Conservation (phyloP, 441 rosid genomes). For the Gossypium trilobum region DNA sequence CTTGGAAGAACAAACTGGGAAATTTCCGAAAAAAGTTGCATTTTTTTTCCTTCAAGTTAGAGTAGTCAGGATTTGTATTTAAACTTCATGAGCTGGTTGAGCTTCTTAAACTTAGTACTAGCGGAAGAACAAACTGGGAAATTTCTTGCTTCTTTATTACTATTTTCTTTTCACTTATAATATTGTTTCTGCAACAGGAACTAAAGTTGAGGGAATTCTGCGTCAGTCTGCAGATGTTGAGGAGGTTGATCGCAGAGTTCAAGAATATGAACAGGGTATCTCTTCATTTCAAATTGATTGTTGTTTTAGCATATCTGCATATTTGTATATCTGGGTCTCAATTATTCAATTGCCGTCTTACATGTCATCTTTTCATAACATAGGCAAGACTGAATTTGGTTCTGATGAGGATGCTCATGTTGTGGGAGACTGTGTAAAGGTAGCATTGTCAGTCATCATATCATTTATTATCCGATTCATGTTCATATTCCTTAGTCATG, state of each 20-base stretch:
- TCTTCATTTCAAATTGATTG: conserved; percentile 14
- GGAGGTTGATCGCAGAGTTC: conserved; percentile 92
- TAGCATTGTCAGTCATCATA: conserved; percentile 24
- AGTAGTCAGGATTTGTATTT: background rate
- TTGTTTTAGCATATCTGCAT: conserved; percentile 9
- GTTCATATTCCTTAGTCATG: conserved; percentile 18
- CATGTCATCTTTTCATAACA: conserved; percentile 11
- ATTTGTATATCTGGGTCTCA: conserved; percentile 9
- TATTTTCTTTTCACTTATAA: background rate
- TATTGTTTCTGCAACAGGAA: conserved; percentile 43
- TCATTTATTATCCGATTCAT: conserved; percentile 18
- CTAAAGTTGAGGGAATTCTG: conserved; percentile 77
- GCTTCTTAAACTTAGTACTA: background rate
- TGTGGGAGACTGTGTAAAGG: conserved; percentile 97
- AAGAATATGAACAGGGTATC: conserved; percentile 88
- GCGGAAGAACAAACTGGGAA: conserved; percentile 1
- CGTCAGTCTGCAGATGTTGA: conserved; percentile 96
- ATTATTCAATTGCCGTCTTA: conserved; percentile 13
- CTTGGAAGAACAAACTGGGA: conserved; percentile 1
- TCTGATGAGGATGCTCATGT: conserved; percentile 93
- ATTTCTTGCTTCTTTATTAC: background rate
- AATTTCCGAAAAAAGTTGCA: background rate
- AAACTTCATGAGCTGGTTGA: background rate
- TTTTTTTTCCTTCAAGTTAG: background rate
- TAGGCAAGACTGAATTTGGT: conserved; percentile 81